Base-by-base conservation (phyloP, 495 filamentous ascomycete species). In the Penicillium macrosclerotiorum region DNA sequence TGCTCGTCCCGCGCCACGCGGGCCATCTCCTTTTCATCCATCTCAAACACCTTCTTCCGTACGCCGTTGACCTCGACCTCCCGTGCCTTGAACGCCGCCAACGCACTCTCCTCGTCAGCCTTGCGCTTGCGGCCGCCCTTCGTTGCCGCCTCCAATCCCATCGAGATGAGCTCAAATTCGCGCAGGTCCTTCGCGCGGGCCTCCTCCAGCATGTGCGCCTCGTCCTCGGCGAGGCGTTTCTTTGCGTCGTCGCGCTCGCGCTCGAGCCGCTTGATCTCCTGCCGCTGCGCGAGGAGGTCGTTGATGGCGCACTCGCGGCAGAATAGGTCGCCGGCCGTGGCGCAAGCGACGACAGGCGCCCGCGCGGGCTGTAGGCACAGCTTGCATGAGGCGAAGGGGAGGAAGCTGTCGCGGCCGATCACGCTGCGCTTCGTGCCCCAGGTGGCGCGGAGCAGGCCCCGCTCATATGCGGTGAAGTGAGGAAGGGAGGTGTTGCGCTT, bases 401-500 rank as follows among this genome's bases (percentile, higher is more conserved):
- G 84, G 74, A 94, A 97, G 46, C 87, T 92, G 59, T 98, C 93
- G 52, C 93, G 86, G 33, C 80, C 82, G 25, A 98, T 88, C 37
- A 88, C 88, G n/a, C 90, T 89, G 24, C 83, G 77, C 51, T 85
- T 88, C 5, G 85, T 80, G 60, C 84, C 84, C 87, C 94, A 98
- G 42, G 80, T 79, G 17, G 77, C 68, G 58, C 88, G 86, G 25
- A 95, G 84, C 26, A 89, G 80, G 44, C 75, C 74, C 37, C 93
- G 85, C 71, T 98, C 93, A 68, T 96, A 82, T 37, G 91, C 84
- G 47, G 93, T 97, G 75, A 96, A 98, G 68, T 96, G 88, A 14
- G 93, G 85, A 32, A 95, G 87, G 44, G 91, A 94, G 38, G 93
- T 96, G 73, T 98, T 96, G 52, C 92, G 85, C 77, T 96, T 96